A percentile compares a stretch with the other conserved stretches of the same genome.
Conservation (phyloP, 1,139 yeast genomes). For the Yamadazyma sp. region DNA sequence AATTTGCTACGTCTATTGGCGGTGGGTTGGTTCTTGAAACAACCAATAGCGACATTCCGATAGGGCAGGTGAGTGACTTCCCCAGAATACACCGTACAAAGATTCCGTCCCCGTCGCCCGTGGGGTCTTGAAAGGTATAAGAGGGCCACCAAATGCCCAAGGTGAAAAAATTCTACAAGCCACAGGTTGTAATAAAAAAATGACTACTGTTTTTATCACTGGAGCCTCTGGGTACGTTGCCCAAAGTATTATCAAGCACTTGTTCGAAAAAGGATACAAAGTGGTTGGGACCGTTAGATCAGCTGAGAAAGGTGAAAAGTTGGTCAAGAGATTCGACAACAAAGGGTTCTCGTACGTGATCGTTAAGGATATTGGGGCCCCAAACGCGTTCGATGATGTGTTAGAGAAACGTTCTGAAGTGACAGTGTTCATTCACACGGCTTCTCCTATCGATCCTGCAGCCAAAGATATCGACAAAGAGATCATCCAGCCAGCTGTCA, state of each 20-base stretch:
- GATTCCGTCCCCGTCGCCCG: no score
- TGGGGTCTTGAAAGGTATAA: no score
- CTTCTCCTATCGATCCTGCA: constrained; percentile 25
- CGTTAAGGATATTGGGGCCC: constrained; percentile 48
- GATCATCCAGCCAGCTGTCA: constrained; percentile 20
- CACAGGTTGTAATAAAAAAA: no score
- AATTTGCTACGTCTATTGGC: no score
- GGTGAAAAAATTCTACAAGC: constrained; percentile 12
- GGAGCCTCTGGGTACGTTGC: constrained; percentile 44
- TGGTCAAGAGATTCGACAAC: constrained; percentile 31
- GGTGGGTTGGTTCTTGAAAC: no score
- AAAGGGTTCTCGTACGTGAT: constrained; percentile 43
- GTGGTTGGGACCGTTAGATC: constrained; percentile 65
- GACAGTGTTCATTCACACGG: constrained; percentile 53
- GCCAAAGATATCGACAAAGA: constrained; percentile 19
- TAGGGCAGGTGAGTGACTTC: no score
- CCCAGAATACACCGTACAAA: no score
- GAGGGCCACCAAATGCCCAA: constrained; percentile 24
- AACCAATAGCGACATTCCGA: no score
- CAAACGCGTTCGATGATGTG: constrained; percentile 54
- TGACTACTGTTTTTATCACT: constrained; percentile 27
- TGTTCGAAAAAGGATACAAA: constrained; percentile 39
- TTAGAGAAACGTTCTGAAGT: constrained; percentile 50
- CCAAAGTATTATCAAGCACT: constrained; percentile 28
- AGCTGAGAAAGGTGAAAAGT: constrained; percentile 47